Percentiles rank a stretch among this genome's conserved stretches.
phyloP scores from a whole-genome alignment of 108 stramenopile genomes.

The Fistulifera solaris region DNA sequence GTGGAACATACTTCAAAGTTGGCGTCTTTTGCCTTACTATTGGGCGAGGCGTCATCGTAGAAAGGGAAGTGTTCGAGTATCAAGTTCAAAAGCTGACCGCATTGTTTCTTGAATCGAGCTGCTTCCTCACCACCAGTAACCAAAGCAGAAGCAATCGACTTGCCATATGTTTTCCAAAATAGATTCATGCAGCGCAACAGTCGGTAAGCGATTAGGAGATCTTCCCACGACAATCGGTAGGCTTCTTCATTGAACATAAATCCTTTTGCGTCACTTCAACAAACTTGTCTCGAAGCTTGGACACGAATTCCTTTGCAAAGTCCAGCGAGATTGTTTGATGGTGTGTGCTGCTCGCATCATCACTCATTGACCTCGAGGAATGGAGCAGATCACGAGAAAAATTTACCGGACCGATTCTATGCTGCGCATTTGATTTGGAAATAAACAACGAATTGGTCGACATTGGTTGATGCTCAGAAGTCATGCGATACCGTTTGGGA shows the following conservation, averaged over 20 bases:
- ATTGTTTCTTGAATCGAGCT: background rate
- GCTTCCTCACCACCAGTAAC: too few relatives aligned
- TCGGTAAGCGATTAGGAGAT: too few relatives aligned
- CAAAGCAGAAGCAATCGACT: background rate
- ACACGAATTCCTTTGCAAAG: background rate
- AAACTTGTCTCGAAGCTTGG: conserved; percentile 4
- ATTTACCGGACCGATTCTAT: background rate
- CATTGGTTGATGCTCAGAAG: background rate
- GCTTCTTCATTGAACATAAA: background rate
- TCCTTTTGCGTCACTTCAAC: conserved; percentile 2
- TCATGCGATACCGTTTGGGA: background rate
- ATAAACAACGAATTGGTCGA: background rate
- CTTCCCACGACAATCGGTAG: conserved; percentile 3
- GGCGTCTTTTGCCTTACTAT: too few relatives aligned
- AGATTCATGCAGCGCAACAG: too few relatives aligned
- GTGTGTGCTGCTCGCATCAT: background rate
- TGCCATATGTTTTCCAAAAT: conserved; percentile 2
- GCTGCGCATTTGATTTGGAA: background rate
- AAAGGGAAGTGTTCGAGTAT: conserved; percentile 4
- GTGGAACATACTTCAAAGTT: too few relatives aligned
- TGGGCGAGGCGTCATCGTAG: background rate
- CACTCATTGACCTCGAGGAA: background rate
- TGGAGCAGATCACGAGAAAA: background rate
- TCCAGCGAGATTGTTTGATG: background rate
- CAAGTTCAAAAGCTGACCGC: background rate